These are phyloP conservation scores for Geranium brycei DNA, from an alignment of 345 rosid genomes.

Conservation along the genomic window DNA sequence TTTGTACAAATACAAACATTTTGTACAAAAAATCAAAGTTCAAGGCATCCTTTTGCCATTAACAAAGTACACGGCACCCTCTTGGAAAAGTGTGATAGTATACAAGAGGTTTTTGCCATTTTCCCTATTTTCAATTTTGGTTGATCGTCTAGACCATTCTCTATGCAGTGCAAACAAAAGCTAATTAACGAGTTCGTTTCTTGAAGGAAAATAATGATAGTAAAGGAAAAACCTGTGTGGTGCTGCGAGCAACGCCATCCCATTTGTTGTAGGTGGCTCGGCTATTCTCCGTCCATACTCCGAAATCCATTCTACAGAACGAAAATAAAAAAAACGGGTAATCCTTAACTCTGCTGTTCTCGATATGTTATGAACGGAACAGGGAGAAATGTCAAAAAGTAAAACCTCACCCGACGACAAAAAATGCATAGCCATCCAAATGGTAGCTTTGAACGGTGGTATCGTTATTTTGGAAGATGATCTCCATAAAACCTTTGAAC, in stretches of 20 bases:
- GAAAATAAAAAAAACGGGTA: conserved; percentile 1
- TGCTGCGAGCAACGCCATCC: conserved; percentile 81
- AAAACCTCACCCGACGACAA: conserved; percentile 73
- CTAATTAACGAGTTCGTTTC: no score
- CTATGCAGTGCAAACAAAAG: no score
- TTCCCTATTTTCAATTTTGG: no score
- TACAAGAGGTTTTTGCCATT: no score
- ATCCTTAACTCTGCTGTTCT: neutral
- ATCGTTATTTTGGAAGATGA: conserved; percentile 81
- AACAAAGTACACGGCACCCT: no score
- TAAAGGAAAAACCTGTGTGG: conserved; percentile 47
- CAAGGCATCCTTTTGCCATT: no score
- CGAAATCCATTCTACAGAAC: conserved; percentile 70
- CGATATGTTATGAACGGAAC: conserved; percentile 4
- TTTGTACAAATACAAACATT: no score
- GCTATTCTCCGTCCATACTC: conserved; percentile 88
- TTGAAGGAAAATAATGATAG: neutral
- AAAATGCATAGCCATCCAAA: conserved; percentile 89
- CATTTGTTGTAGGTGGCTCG: conserved; percentile 76
- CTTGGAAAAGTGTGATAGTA: no score
- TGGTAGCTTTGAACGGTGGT: conserved; percentile 68
- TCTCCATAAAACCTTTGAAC: conserved; percentile 77
- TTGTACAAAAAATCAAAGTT: no score
- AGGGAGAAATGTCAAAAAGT: conserved; percentile 9
- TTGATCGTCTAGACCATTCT: no score